Conservation (phyloP, 176 grass and related monocot species). For the Stipa capillata region DNA sequence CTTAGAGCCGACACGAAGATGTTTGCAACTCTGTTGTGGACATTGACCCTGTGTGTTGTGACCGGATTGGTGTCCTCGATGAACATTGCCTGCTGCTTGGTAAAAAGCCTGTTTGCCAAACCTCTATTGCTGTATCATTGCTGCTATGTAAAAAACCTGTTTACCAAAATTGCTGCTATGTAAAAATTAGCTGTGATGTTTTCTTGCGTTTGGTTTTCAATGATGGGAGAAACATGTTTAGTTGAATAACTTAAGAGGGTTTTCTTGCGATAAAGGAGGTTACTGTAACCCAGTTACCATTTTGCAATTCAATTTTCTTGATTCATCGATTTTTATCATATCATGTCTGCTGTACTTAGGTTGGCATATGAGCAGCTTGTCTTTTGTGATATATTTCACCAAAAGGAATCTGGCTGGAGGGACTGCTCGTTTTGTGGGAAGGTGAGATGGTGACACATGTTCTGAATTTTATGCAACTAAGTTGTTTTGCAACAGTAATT, state of each 20-base stretch:
- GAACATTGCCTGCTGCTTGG: background rate
- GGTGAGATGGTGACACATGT: slow-evolving; percentile 37
- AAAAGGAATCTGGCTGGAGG: slow-evolving; percentile 98
- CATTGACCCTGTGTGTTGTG: background rate
- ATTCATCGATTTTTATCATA: background rate
- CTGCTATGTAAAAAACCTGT: background rate
- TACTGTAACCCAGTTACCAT: background rate
- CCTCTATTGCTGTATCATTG: background rate
- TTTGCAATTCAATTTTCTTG: background rate
- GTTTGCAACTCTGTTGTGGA: background rate
- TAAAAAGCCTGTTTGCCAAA: background rate
- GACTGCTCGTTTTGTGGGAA: slow-evolving; percentile 94
- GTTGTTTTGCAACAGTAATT: background rate
- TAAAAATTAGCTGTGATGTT: background rate
- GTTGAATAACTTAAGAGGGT: background rate
- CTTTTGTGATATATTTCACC: slow-evolving; percentile 97
- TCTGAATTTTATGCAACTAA: background rate
- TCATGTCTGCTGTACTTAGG: slow-evolving; percentile 31
- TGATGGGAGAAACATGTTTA: background rate
- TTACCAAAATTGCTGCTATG: background rate
- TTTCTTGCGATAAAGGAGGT: background rate
- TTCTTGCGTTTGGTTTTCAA: background rate
- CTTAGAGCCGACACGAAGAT: background rate
- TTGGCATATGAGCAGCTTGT: slow-evolving; percentile 80
- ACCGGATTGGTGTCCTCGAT: background rate